Base-by-base conservation (phyloP, 139 green algal genomes). In the Zygnema cylindricum region DNA sequence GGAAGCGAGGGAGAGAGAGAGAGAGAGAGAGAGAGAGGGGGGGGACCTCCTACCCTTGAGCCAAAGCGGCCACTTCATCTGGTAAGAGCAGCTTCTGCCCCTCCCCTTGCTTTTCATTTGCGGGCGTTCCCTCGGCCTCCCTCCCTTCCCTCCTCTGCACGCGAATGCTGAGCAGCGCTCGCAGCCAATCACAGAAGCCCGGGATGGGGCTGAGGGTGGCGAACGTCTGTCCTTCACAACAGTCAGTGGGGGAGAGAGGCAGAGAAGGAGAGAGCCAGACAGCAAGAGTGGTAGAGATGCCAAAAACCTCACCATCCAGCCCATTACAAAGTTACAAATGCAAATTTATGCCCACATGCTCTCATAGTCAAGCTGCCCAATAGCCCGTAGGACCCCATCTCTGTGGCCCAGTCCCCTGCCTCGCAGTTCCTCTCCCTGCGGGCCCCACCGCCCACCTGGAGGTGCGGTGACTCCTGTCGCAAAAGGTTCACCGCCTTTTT, bases 121-220 rank as follows among this genome's bases (percentile, higher is more conserved):
- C 49, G 7, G 7, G 49, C 49, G 7, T 16, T 16, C 49, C 16
- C 49, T 63, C 49, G 49, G 7, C 7, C 7, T 63, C 49, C 16
- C 49, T 63, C 49, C 7, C 7, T 16, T 63, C 7, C 49, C 7
- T 7, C 49, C 49, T 63, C n/a, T n/a, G 49, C 7, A 16, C 7
- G 49, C 49, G 49, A 7, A 63, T 7, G 35, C 11, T 54, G 63
- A 90, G 41, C 16, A 87, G 85, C 42, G 85, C 42, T 2, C 81
- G 77, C 38, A 98, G 91, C 95, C 95, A 98, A 1, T 78, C 7
- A 32, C 88, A 89, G 89, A 98, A 94, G 79, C 89, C 92, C 38
- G 95, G 95, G 32, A 97, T 84, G 25, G 95, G 95, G 30, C 94
- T 97, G 7, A 98, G 87, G 0, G 95, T 98, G 2, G 89, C 92